These are phyloP conservation scores for Raffaelea ambrosiae DNA, from an alignment of 2,329 filamentous ascomycete species.

Conservation along the genomic window DNA sequence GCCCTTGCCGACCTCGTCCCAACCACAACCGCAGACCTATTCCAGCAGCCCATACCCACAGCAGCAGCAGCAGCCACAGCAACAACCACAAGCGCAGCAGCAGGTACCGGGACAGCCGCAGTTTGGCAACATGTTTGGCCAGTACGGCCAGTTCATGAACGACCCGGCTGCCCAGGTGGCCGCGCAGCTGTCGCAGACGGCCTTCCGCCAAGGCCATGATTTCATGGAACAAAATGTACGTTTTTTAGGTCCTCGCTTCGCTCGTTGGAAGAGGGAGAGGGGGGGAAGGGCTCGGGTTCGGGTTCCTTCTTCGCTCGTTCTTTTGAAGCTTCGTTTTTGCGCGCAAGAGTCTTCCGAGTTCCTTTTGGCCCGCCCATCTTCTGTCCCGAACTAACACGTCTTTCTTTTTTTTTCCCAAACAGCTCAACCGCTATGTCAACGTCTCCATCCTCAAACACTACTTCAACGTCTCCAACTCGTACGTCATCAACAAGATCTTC, in stretches of 20 bases:
- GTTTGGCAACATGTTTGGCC: constrained; percentile 50
- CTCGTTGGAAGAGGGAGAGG: background rate
- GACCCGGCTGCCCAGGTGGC: constrained; percentile 93
- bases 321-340: too few relatives aligned
- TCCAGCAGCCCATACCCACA: constrained; percentile 68
- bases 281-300: too few relatives aligned
- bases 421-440: constrained; percentile 70
- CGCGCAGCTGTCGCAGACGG: constrained; percentile 86
- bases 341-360: too few relatives aligned
- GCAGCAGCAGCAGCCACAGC: constrained; percentile 50
- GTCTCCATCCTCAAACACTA: constrained; percentile 91
- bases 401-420: background rate
- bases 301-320: too few relatives aligned
- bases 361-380: background rate
- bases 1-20: constrained; percentile 64
- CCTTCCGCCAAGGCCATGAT: constrained; percentile 84
- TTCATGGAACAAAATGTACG: constrained; percentile 91
- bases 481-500: constrained; percentile 87
- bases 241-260: background rate
- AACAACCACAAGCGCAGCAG: constrained; percentile 27
- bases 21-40: constrained; percentile 57
- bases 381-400: background rate
- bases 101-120: constrained; percentile 24
- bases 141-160: constrained; percentile 89
- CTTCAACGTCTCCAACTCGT: constrained; percentile 97